phyloP scores from a whole-genome alignment of 2,329 filamentous ascomycete genomes.

The Elsinoe necatrix region DNA sequence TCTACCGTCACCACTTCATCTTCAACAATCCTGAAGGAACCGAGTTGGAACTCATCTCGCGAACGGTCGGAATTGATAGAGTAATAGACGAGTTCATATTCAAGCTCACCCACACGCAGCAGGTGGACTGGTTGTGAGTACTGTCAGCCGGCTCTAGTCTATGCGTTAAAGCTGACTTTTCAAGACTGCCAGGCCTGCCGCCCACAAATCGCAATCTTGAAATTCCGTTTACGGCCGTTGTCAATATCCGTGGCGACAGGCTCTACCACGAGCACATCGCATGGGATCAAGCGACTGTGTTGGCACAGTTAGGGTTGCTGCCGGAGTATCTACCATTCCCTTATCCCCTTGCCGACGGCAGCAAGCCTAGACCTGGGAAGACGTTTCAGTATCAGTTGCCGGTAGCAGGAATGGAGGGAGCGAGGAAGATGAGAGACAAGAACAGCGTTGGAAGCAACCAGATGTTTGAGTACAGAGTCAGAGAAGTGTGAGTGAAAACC shows the following conservation, averaged over 20 bases:
- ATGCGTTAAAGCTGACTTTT: constrained; percentile 25
- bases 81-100: constrained; percentile 48
- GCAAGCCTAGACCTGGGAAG: constrained; percentile 32
- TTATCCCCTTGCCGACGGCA: constrained; percentile 39
- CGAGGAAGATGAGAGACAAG: constrained; percentile 44
- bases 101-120: constrained; percentile 48
- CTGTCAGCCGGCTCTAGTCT: neutral
- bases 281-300: constrained; percentile 59
- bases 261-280: constrained; percentile 63
- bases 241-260: constrained; percentile 59
- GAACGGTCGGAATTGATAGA: constrained; percentile 54
- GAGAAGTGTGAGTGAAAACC: constrained; percentile 21
- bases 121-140: constrained; percentile 50
- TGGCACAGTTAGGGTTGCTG: constrained; percentile 43
- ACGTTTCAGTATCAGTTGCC: constrained; percentile 54
- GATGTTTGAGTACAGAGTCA: constrained; percentile 42
- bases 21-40: constrained; percentile 63
- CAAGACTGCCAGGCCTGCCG: constrained; percentile 39
- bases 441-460: constrained; percentile 45
- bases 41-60: constrained; percentile 58
- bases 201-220: constrained; percentile 47
- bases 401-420: constrained; percentile 48
- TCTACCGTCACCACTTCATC: constrained; percentile 68
- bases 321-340: constrained; percentile 55
- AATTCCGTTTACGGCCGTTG: constrained; percentile 57